phyloP scores from a whole-genome alignment of 148 eudicot species.

The Persicaria tinctoria region DNA sequence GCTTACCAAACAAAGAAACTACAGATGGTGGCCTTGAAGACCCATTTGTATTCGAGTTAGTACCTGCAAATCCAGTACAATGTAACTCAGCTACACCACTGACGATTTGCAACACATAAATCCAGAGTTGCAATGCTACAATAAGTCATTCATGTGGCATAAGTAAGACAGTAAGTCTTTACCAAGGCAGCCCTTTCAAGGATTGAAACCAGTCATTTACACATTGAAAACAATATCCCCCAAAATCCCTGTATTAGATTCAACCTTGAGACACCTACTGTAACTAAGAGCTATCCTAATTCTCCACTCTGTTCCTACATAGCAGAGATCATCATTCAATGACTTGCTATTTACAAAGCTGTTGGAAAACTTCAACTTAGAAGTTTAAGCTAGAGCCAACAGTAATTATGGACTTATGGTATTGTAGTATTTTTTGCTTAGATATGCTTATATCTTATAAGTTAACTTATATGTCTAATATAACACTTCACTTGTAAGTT shows the following conservation, averaged over 20 bases:
- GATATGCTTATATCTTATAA: too few species aligned
- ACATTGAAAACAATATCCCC: background rate
- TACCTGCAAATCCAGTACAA: constrained; percentile 25
- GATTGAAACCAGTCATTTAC: background rate
- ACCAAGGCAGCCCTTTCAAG: too few species aligned
- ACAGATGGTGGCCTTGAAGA: constrained; percentile 43
- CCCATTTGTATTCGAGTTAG: constrained; percentile 26
- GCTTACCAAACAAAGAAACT: constrained; percentile 51
- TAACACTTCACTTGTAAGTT: too few species aligned
- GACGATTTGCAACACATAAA: background rate
- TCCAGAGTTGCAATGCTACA: too few species aligned
- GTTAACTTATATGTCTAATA: too few species aligned
- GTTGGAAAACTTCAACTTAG: background rate
- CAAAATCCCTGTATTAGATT: background rate
- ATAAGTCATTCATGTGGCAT: too few species aligned
- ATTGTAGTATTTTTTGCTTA: too few species aligned
- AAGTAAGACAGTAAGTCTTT: too few species aligned
- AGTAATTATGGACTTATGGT: background rate
- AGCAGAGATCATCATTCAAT: background rate
- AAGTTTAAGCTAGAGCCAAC: background rate
- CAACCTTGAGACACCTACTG: background rate
- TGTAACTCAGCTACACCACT: background rate
- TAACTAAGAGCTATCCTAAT: background rate
- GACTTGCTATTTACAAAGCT: background rate
- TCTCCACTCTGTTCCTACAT: background rate